Percentiles rank a stretch among this genome's conserved stretches.
Conservation (phyloP, 2,329 filamentous ascomycete genomes). For the Calonectria crousiana region DNA sequence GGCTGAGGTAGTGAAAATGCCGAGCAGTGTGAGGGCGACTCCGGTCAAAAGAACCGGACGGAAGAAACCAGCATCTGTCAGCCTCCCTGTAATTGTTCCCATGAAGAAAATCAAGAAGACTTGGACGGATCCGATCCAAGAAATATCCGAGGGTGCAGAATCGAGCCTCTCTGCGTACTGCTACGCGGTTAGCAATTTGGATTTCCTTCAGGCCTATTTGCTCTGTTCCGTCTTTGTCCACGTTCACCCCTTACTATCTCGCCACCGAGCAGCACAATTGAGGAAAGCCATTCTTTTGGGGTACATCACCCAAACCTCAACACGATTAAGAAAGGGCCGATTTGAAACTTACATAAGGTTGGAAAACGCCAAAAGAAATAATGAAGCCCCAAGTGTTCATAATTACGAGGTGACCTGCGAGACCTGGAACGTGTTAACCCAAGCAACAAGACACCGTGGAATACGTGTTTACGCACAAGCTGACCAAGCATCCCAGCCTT, state of each 20-base stretch:
- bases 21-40: not conserved
- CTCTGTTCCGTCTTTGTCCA: not conserved
- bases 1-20: not conserved
- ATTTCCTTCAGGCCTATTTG: not conserved
- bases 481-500: not conserved
- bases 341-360: not conserved
- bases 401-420: slow-evolving; percentile 1
- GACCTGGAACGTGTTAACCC: not conserved
- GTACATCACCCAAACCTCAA: not conserved
- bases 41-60: not conserved
- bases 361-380: slow-evolving; percentile 3
- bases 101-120: not conserved
- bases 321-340: not conserved
- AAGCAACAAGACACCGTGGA: not conserved
- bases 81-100: not conserved
- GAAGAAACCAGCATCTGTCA: slow-evolving; percentile 3
- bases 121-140: slow-evolving; percentile 1
- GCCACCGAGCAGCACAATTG: not conserved
- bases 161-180: not conserved
- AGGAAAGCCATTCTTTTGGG: not conserved
- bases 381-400: slow-evolving; percentile 11
- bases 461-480: not conserved
- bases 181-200: not conserved
- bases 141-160: not conserved
- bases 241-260: not conserved